Evolutionary conservation across 2,329 filamentous ascomycete genomes (phyloP).

Genomic region (Parascedosporium putredinis): DNA sequence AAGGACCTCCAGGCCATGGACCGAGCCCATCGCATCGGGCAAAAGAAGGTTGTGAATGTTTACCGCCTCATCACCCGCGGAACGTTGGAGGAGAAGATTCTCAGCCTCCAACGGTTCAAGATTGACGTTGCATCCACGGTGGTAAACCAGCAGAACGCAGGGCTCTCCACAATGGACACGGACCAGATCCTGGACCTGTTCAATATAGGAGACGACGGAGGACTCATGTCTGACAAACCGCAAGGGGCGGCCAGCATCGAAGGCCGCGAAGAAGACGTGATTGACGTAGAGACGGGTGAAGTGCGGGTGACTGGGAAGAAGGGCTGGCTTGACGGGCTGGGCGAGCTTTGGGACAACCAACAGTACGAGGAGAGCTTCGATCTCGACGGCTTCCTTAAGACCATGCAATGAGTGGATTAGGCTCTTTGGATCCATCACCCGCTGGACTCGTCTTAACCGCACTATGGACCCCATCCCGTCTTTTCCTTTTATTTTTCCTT

Average conservation of each 20-base stretch:
- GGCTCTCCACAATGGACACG: slow-evolving; percentile 90
- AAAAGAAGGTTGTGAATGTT: slow-evolving; percentile 99
- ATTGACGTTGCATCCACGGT: slow-evolving; percentile 97
- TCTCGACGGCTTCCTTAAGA: slow-evolving; percentile 87
- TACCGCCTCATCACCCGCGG: slow-evolving; percentile 94
- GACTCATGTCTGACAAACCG: slow-evolving; percentile 50
- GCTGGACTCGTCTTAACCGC: too few relatives aligned
- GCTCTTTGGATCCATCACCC: too few relatives aligned
- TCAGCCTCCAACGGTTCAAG: slow-evolving; percentile 97
- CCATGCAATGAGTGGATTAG: slow-evolving; percentile 55
- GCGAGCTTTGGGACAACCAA: slow-evolving; percentile 92
- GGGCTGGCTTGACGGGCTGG: slow-evolving; percentile 86
- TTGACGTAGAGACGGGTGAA: slow-evolving; percentile 85
- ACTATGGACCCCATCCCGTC: too few relatives aligned
- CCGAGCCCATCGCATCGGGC: slow-evolving; percentile 91
- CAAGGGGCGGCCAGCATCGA: slow-evolving; percentile 38
- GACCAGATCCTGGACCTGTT: slow-evolving; percentile 97
- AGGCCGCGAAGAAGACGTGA: slow-evolving; percentile 71
- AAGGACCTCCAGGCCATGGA: slow-evolving; percentile 99
- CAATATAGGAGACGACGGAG: slow-evolving; percentile 74
- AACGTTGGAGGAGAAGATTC: slow-evolving; percentile 95
- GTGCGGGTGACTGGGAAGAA: slow-evolving; percentile 96
- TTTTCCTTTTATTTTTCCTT: background rate
- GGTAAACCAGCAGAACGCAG: slow-evolving; percentile 97
- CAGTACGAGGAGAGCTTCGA: slow-evolving; percentile 99